Evolutionary conservation across 2,329 filamentous ascomycete species (phyloP).

Genomic region (Cladophialophora carrionii): DNA sequence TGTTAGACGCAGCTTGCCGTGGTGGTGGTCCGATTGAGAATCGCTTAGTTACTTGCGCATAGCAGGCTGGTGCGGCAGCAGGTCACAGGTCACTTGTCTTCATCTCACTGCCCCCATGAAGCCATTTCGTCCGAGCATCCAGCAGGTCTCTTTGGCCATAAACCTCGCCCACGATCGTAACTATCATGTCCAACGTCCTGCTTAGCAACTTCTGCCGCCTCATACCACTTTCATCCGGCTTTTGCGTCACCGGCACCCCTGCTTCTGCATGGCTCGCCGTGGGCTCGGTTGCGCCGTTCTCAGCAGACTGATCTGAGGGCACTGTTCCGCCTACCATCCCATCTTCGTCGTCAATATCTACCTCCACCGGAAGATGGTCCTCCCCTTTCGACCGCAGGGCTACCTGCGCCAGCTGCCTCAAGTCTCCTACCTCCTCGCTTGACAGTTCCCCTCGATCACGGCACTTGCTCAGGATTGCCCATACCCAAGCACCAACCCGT

Average conservation of each 20-base stretch:
- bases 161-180: constrained; percentile 82
- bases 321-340: constrained; percentile 13
- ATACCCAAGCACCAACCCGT: constrained; percentile 79
- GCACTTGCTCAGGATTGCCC: constrained; percentile 76
- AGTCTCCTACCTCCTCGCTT: constrained; percentile 72
- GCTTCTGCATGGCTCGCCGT: constrained; percentile 32
- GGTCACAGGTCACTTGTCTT: constrained; percentile 7
- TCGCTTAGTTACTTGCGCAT: not conserved
- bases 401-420: constrained; percentile 78
- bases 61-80: constrained; percentile 8
- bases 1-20: constrained; percentile 16
- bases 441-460: constrained; percentile 74
- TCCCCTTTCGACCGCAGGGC: constrained; percentile 64
- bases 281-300: constrained; percentile 37
- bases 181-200: constrained; percentile 83
- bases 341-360: constrained; percentile 29
- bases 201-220: constrained; percentile 45
- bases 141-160: constrained; percentile 89
- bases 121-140: constrained; percentile 67
- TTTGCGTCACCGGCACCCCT: not conserved
- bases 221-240: constrained; percentile 31
- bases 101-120: constrained; percentile 23
- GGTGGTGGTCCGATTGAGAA: not conserved
- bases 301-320: constrained; percentile 31
- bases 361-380: constrained; percentile 43